A percentile compares a stretch with the other conserved stretches of the same genome.
Conservation (phyloP, 306 rosid genomes). For the Prunus mongolica region DNA sequence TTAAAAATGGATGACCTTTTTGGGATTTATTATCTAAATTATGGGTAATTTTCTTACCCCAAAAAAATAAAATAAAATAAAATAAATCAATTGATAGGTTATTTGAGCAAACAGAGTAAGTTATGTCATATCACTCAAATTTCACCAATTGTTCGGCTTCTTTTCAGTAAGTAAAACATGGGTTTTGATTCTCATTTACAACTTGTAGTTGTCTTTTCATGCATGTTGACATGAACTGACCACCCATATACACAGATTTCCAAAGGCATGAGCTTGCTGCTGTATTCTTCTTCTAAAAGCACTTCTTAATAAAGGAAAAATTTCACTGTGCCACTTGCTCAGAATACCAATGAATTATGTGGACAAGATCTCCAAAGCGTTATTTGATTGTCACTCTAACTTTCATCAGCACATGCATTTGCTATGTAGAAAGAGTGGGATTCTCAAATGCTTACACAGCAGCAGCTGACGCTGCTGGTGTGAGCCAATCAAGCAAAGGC, state of each 20-base stretch:
- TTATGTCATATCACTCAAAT: neutral
- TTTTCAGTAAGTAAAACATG: neutral
- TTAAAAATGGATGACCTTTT: too few species aligned
- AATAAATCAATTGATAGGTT: too few species aligned
- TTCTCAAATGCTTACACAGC: constrained; percentile 17
- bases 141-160: neutral
- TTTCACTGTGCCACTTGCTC: too few species aligned
- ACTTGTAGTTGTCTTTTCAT: neutral
- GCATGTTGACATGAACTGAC: neutral
- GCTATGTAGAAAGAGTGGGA: constrained; percentile 14
- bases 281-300: neutral
- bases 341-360: neutral
- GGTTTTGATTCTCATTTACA: neutral
- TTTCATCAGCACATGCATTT: constrained; percentile 14
- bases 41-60: too few species aligned
- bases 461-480: neutral
- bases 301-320: too few species aligned
- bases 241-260: neutral
- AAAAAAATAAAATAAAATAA: too few species aligned
- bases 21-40: too few species aligned
- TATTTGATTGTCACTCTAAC: constrained; percentile 12
- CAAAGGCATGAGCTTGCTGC: neutral
- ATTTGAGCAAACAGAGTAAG: neutral
- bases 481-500: constrained; percentile 18
- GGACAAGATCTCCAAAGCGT: neutral